Percentiles rank a stretch among this genome's conserved stretches.
Conservation (phyloP, 495 filamentous ascomycete genomes). For the Penicillium malachiteum region DNA sequence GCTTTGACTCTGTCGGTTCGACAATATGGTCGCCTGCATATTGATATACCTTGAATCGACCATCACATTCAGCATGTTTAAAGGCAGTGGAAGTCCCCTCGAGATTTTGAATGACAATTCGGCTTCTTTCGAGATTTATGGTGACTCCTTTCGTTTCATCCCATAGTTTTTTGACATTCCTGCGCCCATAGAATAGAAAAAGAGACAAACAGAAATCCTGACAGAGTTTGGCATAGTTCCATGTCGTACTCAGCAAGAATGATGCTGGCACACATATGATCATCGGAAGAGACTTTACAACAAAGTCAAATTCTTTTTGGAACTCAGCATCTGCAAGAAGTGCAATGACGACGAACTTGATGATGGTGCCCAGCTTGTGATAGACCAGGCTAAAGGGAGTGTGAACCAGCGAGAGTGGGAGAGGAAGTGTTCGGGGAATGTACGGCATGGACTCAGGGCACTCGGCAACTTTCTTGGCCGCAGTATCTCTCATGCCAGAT, state of each 20-base stretch:
- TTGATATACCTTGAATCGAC: constrained; percentile 46
- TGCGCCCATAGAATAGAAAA: constrained; percentile 49
- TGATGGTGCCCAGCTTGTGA: constrained; percentile 37
- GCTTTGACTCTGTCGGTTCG: constrained; percentile 41
- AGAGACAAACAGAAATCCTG: constrained; percentile 44
- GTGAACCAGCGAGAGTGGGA: constrained; percentile 25
- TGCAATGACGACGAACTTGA: constrained; percentile 56
- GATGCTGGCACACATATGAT: constrained; percentile 40
- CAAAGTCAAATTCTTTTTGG: constrained; percentile 56
- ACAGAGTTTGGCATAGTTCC: constrained; percentile 45
- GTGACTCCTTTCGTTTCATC: constrained; percentile 49
- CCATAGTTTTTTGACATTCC: constrained; percentile 44
- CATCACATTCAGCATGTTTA: constrained; percentile 37
- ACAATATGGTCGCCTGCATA: constrained; percentile 45
- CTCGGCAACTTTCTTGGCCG: too few species aligned
- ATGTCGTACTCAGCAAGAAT: constrained; percentile 45
- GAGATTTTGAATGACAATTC: constrained; percentile 43
- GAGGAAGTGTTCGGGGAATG: constrained; percentile 27
- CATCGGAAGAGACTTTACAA: constrained; percentile 31
- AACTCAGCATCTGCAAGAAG: constrained; percentile 58
- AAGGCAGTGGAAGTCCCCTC: constrained; percentile 50
- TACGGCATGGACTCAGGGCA: constrained; percentile 30
- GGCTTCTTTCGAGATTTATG: constrained; percentile 45
- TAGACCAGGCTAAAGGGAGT: constrained; percentile 34
- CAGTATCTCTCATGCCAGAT: not conserved